Conservation (phyloP, 2,329 filamentous ascomycete species). For the Verticillium albo-atrum region DNA sequence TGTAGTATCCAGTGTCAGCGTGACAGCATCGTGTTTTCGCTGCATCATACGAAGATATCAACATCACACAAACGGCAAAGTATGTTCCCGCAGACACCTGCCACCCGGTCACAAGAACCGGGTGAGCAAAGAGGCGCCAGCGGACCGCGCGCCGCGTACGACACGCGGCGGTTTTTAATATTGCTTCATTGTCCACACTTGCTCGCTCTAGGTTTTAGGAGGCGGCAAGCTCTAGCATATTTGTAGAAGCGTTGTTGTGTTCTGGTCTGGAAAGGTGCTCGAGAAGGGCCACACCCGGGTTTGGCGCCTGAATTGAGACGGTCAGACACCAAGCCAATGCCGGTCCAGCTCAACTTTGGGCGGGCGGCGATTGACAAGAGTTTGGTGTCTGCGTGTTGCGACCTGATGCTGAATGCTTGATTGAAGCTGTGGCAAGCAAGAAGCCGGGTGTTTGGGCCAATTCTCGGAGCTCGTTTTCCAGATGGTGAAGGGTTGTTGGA, state of each 20-base stretch:
- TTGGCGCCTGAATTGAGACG: background rate
- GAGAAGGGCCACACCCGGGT: too few relatives aligned
- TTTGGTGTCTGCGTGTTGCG: background rate
- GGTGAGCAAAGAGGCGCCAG: conserved; percentile 12
- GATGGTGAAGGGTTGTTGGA: background rate
- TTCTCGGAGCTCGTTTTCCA: conserved; percentile 45
- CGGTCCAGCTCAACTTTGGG: background rate
- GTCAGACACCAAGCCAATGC: too few relatives aligned
- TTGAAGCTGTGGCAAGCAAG: background rate
- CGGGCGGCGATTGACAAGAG: background rate
- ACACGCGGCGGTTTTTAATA: conserved; percentile 34
- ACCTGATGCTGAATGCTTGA: background rate
- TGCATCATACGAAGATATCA: background rate
- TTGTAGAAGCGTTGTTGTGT: conserved; percentile 46
- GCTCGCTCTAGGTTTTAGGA: conserved; percentile 48
- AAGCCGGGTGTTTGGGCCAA: background rate
- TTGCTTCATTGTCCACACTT: conserved; percentile 70
- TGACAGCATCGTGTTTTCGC: background rate
- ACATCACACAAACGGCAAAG: background rate
- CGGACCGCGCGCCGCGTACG: conserved; percentile 18
- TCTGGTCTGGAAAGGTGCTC: background rate
- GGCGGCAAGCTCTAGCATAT: conserved; percentile 61
- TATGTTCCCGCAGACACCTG: conserved; percentile 19
- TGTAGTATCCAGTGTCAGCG: background rate
- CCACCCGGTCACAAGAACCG: conserved; percentile 16